A percentile compares a stretch with the other conserved stretches of the same genome.
These are phyloP conservation scores for Aspergillus texensis DNA, from an alignment of 2,329 filamentous ascomycete species.

Conservation along the genomic window DNA sequence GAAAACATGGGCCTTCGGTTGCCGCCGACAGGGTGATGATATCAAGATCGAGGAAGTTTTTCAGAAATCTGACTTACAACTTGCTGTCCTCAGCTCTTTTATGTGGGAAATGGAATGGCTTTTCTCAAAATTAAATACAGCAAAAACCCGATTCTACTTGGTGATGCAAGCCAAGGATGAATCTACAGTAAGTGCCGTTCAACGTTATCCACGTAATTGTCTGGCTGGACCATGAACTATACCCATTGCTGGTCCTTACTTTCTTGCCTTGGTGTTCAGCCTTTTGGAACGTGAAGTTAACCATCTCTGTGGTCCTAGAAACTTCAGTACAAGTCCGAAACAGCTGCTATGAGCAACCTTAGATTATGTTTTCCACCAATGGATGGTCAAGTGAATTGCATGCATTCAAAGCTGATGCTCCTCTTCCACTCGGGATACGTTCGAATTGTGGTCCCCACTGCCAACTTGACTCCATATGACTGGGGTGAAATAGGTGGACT, in stretches of 20 bases:
- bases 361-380: conserved; percentile 80
- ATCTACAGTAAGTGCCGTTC: conserved; percentile 37
- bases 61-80: conserved; percentile 69
- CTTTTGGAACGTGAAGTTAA: not conserved
- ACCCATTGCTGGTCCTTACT: not conserved
- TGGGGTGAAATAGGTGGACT: conserved; percentile 79
- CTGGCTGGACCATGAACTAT: not conserved
- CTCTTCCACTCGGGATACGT: conserved; percentile 76
- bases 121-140: conserved; percentile 67
- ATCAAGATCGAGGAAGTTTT: conserved; percentile 88
- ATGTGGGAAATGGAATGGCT: conserved; percentile 85
- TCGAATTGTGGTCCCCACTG: conserved; percentile 81
- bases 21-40: conserved; percentile 65
- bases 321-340: conserved; percentile 42
- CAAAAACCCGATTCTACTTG: conserved; percentile 64
- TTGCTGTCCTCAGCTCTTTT: conserved; percentile 83
- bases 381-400: conserved; percentile 68
- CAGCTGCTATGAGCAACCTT: conserved; percentile 54
- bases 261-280: not conserved
- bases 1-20: conserved; percentile 75
- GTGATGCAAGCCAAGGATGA: conserved; percentile 63
- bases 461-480: conserved; percentile 82
- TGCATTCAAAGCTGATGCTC: conserved; percentile 95
- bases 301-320: conserved; percentile 30
- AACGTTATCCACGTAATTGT: too few species aligned